These are phyloP conservation scores for Lagenidium giganteum DNA, from an alignment of 352 stramenopile genomes.

Conservation along the genomic window DNA sequence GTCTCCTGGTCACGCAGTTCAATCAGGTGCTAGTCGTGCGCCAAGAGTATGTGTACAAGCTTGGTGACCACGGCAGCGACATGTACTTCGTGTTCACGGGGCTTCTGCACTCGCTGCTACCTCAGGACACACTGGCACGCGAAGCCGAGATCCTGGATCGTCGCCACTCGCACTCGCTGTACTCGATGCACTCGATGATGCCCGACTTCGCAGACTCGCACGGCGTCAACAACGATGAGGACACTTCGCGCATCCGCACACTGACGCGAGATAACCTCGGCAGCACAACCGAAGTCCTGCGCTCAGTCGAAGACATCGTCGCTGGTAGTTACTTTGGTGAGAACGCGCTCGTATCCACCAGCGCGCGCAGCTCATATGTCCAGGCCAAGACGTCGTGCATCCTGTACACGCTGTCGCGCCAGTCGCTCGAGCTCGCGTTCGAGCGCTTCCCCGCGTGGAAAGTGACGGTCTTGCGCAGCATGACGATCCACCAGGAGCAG, in stretches of 20 bases:
- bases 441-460: constrained; percentile 26
- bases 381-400: constrained; percentile 28
- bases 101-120: constrained; percentile 18
- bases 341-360: constrained; percentile 21
- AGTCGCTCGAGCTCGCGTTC: constrained; percentile 28
- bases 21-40: constrained; percentile 24
- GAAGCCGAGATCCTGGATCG: no score
- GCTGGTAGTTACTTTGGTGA: constrained; percentile 22
- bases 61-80: constrained; percentile 26
- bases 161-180: no score
- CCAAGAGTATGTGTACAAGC: constrained; percentile 25
- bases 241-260: neutral
- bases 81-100: constrained; percentile 42
- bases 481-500: constrained; percentile 21
- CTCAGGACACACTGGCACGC: neutral
- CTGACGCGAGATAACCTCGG: no score
- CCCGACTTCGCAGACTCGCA: no score
- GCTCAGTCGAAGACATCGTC: constrained; percentile 21
- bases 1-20: constrained; percentile 31
- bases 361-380: constrained; percentile 21
- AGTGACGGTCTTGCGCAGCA: constrained; percentile 21
- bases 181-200: no score
- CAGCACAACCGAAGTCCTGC: constrained; percentile 2
- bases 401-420: constrained; percentile 21
- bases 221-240: constrained; percentile 11